Conservation (phyloP, 805 yeast species). For the Henningerozyma blattae region DNA sequence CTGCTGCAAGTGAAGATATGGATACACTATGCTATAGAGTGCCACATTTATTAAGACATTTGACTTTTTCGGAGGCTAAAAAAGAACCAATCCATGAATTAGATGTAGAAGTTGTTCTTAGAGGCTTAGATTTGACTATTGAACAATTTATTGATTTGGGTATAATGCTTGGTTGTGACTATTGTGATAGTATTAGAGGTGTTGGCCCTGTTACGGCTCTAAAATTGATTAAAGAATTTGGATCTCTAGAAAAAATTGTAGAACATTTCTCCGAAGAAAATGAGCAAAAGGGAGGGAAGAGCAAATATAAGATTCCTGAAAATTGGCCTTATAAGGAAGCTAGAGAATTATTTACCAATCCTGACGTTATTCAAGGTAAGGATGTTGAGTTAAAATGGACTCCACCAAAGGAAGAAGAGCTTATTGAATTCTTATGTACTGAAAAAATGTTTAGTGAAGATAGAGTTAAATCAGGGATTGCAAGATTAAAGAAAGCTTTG, state of each 20-base stretch:
- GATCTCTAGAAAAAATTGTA: conserved; percentile 67
- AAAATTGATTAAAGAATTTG: conserved; percentile 78
- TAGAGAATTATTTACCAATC: conserved; percentile 66
- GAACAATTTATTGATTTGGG: conserved; percentile 81
- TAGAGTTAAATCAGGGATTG: conserved; percentile 78
- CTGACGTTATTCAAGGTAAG: conserved; percentile 59
- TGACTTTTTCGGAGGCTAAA: conserved; percentile 89
- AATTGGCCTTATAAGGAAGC: conserved; percentile 91
- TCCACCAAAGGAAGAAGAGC: conserved; percentile 78
- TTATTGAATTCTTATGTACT: conserved; percentile 69
- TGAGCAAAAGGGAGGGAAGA: conserved; percentile 38
- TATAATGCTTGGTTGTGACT: conserved; percentile 91
- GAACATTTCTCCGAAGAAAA: conserved; percentile 42
- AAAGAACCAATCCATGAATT: conserved; percentile 88
- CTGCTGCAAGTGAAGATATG: conserved; percentile 98
- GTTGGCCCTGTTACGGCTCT: conserved; percentile 93
- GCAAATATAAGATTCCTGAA: conserved; percentile 78
- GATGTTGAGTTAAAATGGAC: conserved; percentile 71
- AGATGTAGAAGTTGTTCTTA: conserved; percentile 51
- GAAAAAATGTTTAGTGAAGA: conserved; percentile 92
- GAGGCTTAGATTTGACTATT: conserved; percentile 63
- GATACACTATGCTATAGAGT: conserved; percentile 91
- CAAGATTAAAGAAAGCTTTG: conserved; percentile 69
- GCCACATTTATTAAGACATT: conserved; percentile 70
- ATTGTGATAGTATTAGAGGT: conserved; percentile 90